Percentiles rank a stretch among this genome's conserved stretches.
phyloP scores from a whole-genome alignment of 2,329 filamentous ascomycete genomes.

The Colletotrichum paranaense region DNA sequence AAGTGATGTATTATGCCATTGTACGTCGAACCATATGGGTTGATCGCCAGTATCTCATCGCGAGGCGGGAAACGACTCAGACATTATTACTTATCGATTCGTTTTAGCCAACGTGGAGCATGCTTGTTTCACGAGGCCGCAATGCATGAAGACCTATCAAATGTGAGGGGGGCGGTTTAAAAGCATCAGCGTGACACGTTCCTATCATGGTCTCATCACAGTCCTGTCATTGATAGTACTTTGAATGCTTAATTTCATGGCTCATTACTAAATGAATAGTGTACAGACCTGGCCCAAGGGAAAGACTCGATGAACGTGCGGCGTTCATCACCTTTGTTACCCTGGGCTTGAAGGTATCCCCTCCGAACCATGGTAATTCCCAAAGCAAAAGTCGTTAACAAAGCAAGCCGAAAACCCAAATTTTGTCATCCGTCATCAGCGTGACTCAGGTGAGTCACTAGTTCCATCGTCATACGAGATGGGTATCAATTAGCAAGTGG shows the following conservation, averaged over 20 bases:
- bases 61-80: too few species aligned
- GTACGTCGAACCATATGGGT: too few species aligned
- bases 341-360: not conserved
- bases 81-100: too few species aligned
- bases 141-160: too few species aligned
- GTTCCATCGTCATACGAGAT: not conserved
- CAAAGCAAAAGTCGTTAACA: conserved; percentile 12
- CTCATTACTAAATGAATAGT: conserved; percentile 28
- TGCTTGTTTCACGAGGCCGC: too few species aligned
- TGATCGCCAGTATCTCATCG: too few species aligned
- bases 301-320: not conserved
- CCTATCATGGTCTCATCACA: rapidly evolving
- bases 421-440: conserved; percentile 36
- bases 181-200: not conserved
- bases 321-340: not conserved
- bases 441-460: conserved; percentile 6
- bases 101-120: too few species aligned
- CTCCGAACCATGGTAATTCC: conserved; percentile 22
- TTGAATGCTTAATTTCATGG: conserved; percentile 11
- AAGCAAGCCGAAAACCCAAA: conserved; percentile 31
- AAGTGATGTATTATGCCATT: not conserved
- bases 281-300: conserved; percentile 22
- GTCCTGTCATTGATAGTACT: not conserved
- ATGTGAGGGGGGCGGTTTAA: not conserved
- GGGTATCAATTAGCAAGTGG: not conserved